Base-by-base conservation (phyloP, 805 yeast genomes). In the Scheffersomyces spartinae region DNA sequence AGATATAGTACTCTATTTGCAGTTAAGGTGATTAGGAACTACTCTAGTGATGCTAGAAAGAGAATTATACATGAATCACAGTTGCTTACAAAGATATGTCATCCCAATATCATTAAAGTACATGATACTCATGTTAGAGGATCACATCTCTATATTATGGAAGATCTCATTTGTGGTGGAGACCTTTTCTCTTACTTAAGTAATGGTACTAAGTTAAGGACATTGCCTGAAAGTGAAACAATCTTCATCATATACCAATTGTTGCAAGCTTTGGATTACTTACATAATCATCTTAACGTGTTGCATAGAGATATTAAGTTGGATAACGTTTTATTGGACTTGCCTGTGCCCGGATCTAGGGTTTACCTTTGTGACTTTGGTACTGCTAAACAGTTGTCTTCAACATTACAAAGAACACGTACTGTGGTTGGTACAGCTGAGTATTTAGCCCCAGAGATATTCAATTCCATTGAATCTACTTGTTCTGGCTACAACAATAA, bases 321-420 rank as follows among this genome's bases (percentile, higher is more conserved):
- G 18, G 86, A 77, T 33, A 79, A 79, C 35, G 61, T 79, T 13
- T 47, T 78, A 17, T 49, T 74, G 20, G 65, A 61, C 22, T 47
- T 67, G 0, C 76, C 79, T 5, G 51, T 60, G 13, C 68, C 70
- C 3, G 64, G 64, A 23, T 52, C 78, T 0, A 60, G 64, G 32
- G 46, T 78, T 19, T 63, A 72, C 2, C 42, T 78, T 13, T 80
- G 81, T 7, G 88, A 79, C 48, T 78, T 79, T 49, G 86, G 86
- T 0, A 52, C 55, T 20, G 64, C 65, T 0, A 53, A 49, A 28
- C 33, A 30, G 9, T 26, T 39, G 18, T 36, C 36, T 9, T 20
- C 43, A 11, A 33, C 43, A 5, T 47, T 31, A 15, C 39, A 52
- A 29, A 45, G 72, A 28, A 61, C 68, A 57, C 56, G 52, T 20